Evolutionary conservation across 768 basidiomycete species (phyloP), one percentile per base, ranked within the genome.

Genomic region (Ephemerocybe angulata): DNA sequence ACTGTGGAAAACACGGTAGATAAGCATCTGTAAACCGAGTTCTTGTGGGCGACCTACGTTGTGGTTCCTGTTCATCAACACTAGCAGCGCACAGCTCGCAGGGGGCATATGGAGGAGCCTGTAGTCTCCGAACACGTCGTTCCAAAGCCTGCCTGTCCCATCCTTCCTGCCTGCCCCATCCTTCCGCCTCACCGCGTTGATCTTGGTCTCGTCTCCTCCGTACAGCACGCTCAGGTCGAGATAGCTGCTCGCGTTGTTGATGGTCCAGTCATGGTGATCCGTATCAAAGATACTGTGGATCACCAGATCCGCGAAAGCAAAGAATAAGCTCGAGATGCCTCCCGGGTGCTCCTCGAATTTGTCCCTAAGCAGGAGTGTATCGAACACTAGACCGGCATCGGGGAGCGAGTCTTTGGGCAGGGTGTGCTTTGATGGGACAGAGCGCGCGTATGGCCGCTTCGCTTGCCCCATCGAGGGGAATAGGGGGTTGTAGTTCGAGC

Each of bases 211-310:
- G 27, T 72, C 82, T 65, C 64, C 81, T 0, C 90, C 90, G 58
- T 93, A 93, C 7, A 93, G 65, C 6, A 87, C 77, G 61, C 84
- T 85, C 38, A 93, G 65, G 63, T 93, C 90, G 15, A 93, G 74
- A 68, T 93, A 93, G 61, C 84, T 85, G 65, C 83, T 85, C 0
- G 83, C 70, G 40, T 80, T 69, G 62, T 93, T 93, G 53, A 81
- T 76, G 1, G 73, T 74, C 65, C 70, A 74, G 63, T 85, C 75
- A 3, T 19, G 42, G 30, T 63, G 70, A 56, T 78, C 84, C 6
- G 79, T 79, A 58, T 86, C 72, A 73, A 93, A 93, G 58, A 86
- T 76, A 52, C 72, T 76, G 67, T 92, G 89, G 60, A 88, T 89
- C 55, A 91, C 74, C 54, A 90, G 69, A 61, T 89, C 79, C 12